phyloP scores from a whole-genome alignment of 495 filamentous ascomycete genomes.

The Penicillium maclennaniae region DNA sequence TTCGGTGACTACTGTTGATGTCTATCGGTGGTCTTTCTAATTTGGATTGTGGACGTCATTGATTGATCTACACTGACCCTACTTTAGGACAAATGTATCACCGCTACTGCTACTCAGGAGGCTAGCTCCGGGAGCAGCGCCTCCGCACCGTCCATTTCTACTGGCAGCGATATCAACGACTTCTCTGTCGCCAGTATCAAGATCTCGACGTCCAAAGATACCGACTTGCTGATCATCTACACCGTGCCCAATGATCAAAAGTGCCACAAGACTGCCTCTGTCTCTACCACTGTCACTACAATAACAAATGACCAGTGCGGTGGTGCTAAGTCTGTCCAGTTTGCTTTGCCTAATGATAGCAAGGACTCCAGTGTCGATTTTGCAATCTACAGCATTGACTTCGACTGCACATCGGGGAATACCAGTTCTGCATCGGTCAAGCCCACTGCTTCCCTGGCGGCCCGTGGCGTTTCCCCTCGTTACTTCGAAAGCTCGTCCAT shows the following conservation, averaged over 20 bases:
- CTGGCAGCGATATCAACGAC: slow-evolving; percentile 44
- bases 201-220: slow-evolving; percentile 67
- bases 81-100: slow-evolving; percentile 24
- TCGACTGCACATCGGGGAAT: slow-evolving; percentile 65
- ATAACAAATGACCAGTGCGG: slow-evolving; percentile 85
- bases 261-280: slow-evolving; percentile 70
- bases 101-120: slow-evolving; percentile 14
- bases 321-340: slow-evolving; percentile 75
- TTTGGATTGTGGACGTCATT: background rate
- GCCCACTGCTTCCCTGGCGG: background rate
- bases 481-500: background rate
- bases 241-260: slow-evolving; percentile 71
- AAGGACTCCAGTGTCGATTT: slow-evolving; percentile 57
- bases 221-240: slow-evolving; percentile 78
- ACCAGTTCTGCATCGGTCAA: background rate
- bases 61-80: slow-evolving; percentile 2
- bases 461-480: no score
- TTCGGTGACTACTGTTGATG: no score
- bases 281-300: slow-evolving; percentile 59
- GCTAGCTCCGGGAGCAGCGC: slow-evolving; percentile 12
- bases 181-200: slow-evolving; percentile 75
- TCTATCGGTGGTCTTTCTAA: no score
- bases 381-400: slow-evolving; percentile 72
- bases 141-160: slow-evolving; percentile 56
- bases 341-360: slow-evolving; percentile 63